Evolutionary conservation across 2,329 filamentous ascomycete genomes (phyloP), one percentile per base, ranked within the genome.

Genomic region (Cytospora piceae): DNA sequence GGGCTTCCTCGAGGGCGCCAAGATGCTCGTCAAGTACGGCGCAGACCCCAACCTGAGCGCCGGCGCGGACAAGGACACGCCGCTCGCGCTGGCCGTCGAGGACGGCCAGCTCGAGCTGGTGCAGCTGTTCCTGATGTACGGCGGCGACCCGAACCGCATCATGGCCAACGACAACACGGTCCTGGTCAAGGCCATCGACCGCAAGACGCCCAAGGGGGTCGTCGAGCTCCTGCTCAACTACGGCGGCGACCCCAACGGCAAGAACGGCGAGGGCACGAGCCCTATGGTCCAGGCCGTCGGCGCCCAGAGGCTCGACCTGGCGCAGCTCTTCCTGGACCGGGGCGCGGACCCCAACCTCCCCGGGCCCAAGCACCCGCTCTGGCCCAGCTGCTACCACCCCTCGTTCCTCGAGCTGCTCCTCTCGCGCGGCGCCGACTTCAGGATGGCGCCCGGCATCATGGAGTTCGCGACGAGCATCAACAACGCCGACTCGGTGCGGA

Each of bases 261-360:
- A 91, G 79, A 87, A 84, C 72, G 77, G 78, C 27, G 82, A 87
- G 66, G 89, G 88, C 32, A 85, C 87, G 69, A 88, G 86, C 0
- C 82, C 88, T 0, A 79, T 91, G 2, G 89, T 89, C 73, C 82
- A 85, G 69, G 86, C 87, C 5, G 87, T 90, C 61, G 78, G 78
- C 22, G 82, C 81, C 14, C 66, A 68, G 32, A 81, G 88, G 7
- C 76, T 82, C 58, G 87, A 90, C 65, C 78, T 89, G 1, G 83
- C 89, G 66, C 79, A 76, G 11, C 74, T 73, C 2, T 75, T 82
- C 34, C 72, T 82, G 3, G 76, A 90, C 60, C 82, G 87, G 63
- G 83, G 84, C 3, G 89, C 89, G 2, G 84, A 90, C 70, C 83
- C 88, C 11, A 91, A 92, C 72, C 78, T 90, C 7, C 89, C 89